phyloP scores from a whole-genome alignment of 495 filamentous ascomycete species.

The Eremomyces bilateralis region DNA sequence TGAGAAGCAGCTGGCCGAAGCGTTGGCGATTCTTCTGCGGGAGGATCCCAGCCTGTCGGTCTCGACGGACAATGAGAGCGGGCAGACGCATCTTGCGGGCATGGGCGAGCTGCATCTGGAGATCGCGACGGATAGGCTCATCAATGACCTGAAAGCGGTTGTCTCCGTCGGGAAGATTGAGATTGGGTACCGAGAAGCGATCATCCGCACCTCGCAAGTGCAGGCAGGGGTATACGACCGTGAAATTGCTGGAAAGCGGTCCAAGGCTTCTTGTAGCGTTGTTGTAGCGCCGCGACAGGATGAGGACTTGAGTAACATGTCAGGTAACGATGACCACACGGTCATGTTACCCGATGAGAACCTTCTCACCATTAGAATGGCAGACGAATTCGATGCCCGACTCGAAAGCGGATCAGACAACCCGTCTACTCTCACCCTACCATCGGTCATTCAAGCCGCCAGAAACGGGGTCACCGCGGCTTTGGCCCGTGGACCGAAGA shows the following conservation, averaged over 20 bases:
- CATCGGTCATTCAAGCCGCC: constrained; percentile 39
- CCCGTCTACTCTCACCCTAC: constrained; percentile 33
- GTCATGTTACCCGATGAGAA: constrained; percentile 16
- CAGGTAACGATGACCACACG: background rate
- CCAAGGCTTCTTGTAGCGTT: constrained; percentile 55
- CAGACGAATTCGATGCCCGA: too few relatives aligned
- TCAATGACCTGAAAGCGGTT: constrained; percentile 74
- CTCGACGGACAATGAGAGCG: constrained; percentile 67
- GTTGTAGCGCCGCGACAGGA: constrained; percentile 36
- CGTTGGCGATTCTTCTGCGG: constrained; percentile 52
- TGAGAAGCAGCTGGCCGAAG: constrained; percentile 55
- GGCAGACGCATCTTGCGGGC: constrained; percentile 77
- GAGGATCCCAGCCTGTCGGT: constrained; percentile 92
- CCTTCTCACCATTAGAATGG: constrained; percentile 17
- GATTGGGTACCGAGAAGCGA: constrained; percentile 79
- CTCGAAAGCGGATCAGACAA: constrained; percentile 18
- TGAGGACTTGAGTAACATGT: constrained; percentile 38
- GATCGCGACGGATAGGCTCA: constrained; percentile 70
- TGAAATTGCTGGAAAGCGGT: constrained; percentile 55
- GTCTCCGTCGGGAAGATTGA: constrained; percentile 83
- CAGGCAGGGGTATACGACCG: constrained; percentile 49
- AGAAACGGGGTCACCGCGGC: constrained; percentile 65
- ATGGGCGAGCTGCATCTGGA: constrained; percentile 99
- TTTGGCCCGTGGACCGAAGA: constrained; percentile 61
- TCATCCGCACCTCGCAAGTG: constrained; percentile 28